Evolutionary conservation across 75 land plant species (phyloP), one percentile per base, ranked within the genome.

Genomic region (Selaginella tamariscina): DNA sequence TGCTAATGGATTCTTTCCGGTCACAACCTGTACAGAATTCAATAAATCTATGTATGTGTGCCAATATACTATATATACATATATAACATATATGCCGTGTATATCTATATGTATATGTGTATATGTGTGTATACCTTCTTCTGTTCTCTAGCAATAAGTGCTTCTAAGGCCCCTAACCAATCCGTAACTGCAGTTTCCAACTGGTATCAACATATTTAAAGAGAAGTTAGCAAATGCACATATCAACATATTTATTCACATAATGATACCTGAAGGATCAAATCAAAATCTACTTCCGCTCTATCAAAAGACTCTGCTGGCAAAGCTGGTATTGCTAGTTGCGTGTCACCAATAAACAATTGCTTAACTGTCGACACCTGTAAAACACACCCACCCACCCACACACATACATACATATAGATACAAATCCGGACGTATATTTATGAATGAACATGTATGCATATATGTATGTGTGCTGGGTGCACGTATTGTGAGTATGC

Each of bases 351-450:
- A 22, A 30, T 23, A 21, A 32, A 29, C 27, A 55, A 54, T 32
- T 71, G 62, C 55, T 59, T 70, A 20, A 72, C 78, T 33, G 22
- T 75, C 32, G 74, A 55, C 24, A 75, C 69, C 78, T 75, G 32
- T 24, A 8, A 18, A 29, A 24, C 56, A 67, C n/a, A n/a, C n/a
- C n/a, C n/a, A n/a, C n/a, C n/a, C 23, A 11, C 2, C 0, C 24
- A 9, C 1, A 55, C 23, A 55, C 24, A 39, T 9, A 24, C 8
- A 0, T 39, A 2, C n/a, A 44, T 11, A 54, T 29, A 54, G 20
- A 27, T 29, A 24, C 54, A 30, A 1, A 69, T 64, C 30, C 0
- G 30, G 22, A 26, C 23, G 1, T 54, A 15, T 27, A 0, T 0
- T 69, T 56, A 0, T 26, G 24, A 2, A 64, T n/a, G 18, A 70